Conservation (phyloP, 768 basidiomycete genomes). For the Lactifluus subvellereus region DNA sequence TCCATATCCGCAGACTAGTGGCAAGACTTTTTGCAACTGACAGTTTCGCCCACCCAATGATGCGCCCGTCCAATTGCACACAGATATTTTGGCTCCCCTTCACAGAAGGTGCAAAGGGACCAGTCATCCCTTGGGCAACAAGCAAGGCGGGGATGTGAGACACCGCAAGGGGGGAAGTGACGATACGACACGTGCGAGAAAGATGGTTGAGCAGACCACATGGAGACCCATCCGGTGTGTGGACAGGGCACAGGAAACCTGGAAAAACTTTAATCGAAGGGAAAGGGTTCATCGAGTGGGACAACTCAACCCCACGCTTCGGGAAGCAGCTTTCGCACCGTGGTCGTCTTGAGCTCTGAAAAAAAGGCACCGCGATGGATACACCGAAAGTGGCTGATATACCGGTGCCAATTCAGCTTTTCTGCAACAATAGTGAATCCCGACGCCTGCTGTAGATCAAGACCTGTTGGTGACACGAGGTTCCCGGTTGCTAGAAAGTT, state of each 20-base stretch:
- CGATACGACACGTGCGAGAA: slow-evolving; percentile 86
- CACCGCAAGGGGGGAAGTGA: slow-evolving; percentile 69
- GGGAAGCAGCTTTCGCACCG: slow-evolving; percentile 91
- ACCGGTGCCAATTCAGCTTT: slow-evolving; percentile 97
- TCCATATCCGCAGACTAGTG: slow-evolving; percentile 84
- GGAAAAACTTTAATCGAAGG: slow-evolving; percentile 13
- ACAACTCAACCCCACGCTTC: slow-evolving; percentile 86
- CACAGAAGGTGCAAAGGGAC: slow-evolving; percentile 70
- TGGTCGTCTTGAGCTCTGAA: slow-evolving; percentile 95
- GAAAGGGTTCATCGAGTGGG: not conserved
- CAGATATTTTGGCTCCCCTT: slow-evolving; percentile 79
- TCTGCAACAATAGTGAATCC: slow-evolving; percentile 99
- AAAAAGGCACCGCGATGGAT: slow-evolving; percentile 99
- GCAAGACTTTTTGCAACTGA: slow-evolving; percentile 72
- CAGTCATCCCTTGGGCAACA: slow-evolving; percentile 89
- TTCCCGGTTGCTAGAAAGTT: slow-evolving; percentile 99
- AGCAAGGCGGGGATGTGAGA: slow-evolving; percentile 79
- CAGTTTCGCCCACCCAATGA: slow-evolving; percentile 90
- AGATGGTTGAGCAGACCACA: slow-evolving; percentile 98
- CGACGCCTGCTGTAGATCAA: slow-evolving; percentile 94
- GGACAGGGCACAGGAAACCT: slow-evolving; percentile 98
- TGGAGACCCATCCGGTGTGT: slow-evolving; percentile 96
- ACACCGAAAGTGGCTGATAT: slow-evolving; percentile 96
- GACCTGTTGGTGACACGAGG: slow-evolving; percentile 86
- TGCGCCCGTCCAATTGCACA: slow-evolving; percentile 90